phyloP scores from a whole-genome alignment of 2,329 filamentous ascomycete genomes.

The Scleromitrula shiraiana region DNA sequence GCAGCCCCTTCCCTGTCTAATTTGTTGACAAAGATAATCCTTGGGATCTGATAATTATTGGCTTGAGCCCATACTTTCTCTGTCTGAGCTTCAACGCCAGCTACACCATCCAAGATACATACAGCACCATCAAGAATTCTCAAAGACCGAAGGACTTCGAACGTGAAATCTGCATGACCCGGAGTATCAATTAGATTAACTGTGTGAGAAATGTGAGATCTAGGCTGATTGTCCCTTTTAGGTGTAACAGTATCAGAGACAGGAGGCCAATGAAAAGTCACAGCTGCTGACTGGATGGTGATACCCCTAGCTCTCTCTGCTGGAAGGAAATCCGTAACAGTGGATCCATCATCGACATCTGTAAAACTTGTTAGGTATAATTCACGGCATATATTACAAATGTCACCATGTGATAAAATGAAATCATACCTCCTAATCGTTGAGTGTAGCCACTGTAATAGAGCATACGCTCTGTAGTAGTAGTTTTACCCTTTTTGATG shows the following conservation, averaged over 20 bases:
- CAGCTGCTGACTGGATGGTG: slow-evolving; percentile 94
- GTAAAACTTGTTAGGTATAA: slow-evolving; percentile 2
- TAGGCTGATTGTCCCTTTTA: slow-evolving; percentile 35
- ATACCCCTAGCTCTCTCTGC: slow-evolving; percentile 88
- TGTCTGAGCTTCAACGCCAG: slow-evolving; percentile 92
- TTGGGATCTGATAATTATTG: slow-evolving; percentile 74
- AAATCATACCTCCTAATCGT: slow-evolving; percentile 59
- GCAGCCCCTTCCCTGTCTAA: slow-evolving; percentile 73
- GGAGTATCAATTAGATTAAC: slow-evolving; percentile 95
- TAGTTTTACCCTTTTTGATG: slow-evolving; percentile 72
- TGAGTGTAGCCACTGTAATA: slow-evolving; percentile 89
- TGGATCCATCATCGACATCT: slow-evolving; percentile 95
- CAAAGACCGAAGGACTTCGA: slow-evolving; percentile 87
- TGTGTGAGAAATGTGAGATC: slow-evolving; percentile 51
- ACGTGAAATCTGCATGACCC: slow-evolving; percentile 94
- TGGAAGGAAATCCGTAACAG: slow-evolving; percentile 92
- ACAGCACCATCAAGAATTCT: slow-evolving; percentile 83
- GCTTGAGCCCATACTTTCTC: slow-evolving; percentile 95
- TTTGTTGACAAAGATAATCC: slow-evolving; percentile 78
- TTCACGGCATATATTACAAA: no score
- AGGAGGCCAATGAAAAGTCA: slow-evolving; percentile 89
- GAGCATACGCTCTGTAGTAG: slow-evolving; percentile 97
- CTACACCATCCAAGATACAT: slow-evolving; percentile 88
- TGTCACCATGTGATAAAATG: neutral
- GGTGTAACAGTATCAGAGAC: slow-evolving; percentile 19